Conservation (phyloP, 2,329 filamentous ascomycete genomes). For the Celoporthe dispersa region DNA sequence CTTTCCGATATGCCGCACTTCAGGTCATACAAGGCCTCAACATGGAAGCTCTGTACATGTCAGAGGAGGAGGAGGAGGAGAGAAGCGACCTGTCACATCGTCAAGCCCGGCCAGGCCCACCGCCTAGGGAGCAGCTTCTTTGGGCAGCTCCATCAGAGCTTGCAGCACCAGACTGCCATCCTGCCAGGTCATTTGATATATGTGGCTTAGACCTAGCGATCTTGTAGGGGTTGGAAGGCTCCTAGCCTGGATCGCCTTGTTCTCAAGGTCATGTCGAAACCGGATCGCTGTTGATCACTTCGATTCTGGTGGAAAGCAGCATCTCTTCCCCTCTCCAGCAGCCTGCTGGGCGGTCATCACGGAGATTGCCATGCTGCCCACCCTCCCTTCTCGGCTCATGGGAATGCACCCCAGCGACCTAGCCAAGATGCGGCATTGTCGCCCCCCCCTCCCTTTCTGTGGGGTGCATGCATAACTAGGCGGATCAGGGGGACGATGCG, state of each 20-base stretch:
- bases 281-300: not conserved
- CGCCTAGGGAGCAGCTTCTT: not conserved
- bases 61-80: too few relatives aligned
- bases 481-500: constrained; percentile 19
- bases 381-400: constrained; percentile 19
- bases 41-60: not conserved
- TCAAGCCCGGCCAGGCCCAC: not conserved
- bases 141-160: not conserved
- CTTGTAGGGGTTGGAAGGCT: not conserved
- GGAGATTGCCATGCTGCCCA: constrained; percentile 8
- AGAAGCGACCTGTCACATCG: not conserved
- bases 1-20: not conserved
- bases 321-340: not conserved
- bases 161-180: constrained; percentile 1
- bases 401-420: constrained; percentile 17
- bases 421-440: constrained; percentile 18
- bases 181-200: not conserved
- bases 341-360: not conserved
- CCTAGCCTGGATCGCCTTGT: not conserved
- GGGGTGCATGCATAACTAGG: constrained; percentile 24
- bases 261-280: not conserved
- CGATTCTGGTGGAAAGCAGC: not conserved
- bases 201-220: not conserved
- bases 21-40: not conserved
- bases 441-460: constrained; percentile 28